Evolutionary conservation across 306 rosid genomes (phyloP), one percentile per base, ranked within the genome.

Genomic region (Dalbergia oliveri): DNA sequence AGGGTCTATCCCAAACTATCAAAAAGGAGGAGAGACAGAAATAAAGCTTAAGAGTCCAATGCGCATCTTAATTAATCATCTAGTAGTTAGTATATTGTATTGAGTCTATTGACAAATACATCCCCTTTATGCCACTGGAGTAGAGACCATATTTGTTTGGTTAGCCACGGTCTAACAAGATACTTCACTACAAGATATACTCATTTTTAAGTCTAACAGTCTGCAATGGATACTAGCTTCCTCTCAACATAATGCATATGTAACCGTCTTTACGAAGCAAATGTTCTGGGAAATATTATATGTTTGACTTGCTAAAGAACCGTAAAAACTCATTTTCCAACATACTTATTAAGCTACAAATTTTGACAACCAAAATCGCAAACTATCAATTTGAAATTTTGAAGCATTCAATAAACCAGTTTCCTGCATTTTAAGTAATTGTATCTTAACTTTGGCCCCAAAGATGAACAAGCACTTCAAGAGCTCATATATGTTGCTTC

Each of bases 11-110:
- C 10, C 53, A 45, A 53, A 67, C 39, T 49, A 43, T 13, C 3
- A 19, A 43, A 68, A 67, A 21, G 37, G 23, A 21, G 39, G 39
- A 51, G 14, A 47, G 57, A 23, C 14, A 64, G 44, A 68, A 21
- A 78, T 75, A 77, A 33, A 69, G 58, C 33, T 51, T 45, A 16
- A 16, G 3, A 64, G 19, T 43, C 64, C 74, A 39, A 72, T 26
- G 23, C 37, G 33, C 65, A 16, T 11, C 11, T 11, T 64, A 43
- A 8, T 7, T 18, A 39, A 57, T 76, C 34, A 75, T 21, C 11
- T 18, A 43, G 16, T 37, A 23, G 65, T 62, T 47, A 45, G 56
- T 37, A 11, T 0, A 26, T 26, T 26, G 31, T 26, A 26, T 26
- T 2, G 31, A 26, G 31, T 26, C 31, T 58, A 6, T 66, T 57